These are phyloP conservation scores for Talaromyces sp. DNA, from an alignment of 2,329 filamentous ascomycete species.

Conservation along the genomic window DNA sequence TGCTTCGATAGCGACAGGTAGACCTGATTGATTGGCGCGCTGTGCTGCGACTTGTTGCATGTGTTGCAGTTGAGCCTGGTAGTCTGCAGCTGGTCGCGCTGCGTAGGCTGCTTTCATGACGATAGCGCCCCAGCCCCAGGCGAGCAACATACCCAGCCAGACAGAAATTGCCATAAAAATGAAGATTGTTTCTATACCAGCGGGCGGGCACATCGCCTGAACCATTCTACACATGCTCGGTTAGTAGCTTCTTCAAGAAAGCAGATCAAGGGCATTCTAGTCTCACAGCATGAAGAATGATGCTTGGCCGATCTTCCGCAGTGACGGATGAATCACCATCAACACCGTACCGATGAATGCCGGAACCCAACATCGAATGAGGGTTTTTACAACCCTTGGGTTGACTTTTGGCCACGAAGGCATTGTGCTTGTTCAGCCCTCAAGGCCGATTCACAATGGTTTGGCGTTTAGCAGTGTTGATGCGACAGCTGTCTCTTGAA, in stretches of 20 bases:
- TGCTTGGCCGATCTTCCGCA: constrained; percentile 28
- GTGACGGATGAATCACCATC: constrained; percentile 44
- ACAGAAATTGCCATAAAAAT: constrained; percentile 41
- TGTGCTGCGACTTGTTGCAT: constrained; percentile 31
- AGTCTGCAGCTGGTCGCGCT: constrained; percentile 37
- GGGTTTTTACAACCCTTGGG: constrained; percentile 42
- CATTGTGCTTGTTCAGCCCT: neutral
- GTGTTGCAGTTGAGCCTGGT: constrained; percentile 28
- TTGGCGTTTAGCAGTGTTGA: neutral
- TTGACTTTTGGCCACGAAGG: constrained; percentile 43
- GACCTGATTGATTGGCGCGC: constrained; percentile 32
- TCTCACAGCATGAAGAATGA: constrained; percentile 10
- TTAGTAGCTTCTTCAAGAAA: neutral
- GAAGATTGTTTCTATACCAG: constrained; percentile 44
- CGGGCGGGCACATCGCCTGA: constrained; percentile 44
- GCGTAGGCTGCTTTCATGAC: constrained; percentile 47
- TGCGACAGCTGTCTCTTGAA: neutral
- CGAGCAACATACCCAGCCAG: constrained; percentile 45
- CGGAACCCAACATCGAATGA: constrained; percentile 45
- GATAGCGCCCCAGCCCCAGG: constrained; percentile 45
- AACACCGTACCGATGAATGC: constrained; percentile 45
- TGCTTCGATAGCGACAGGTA: constrained; percentile 25
- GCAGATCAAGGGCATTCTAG: neutral
- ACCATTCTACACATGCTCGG: constrained; percentile 24
- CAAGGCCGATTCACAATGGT: neutral